These are phyloP conservation scores for Backusella mclennaniae DNA, from an alignment of 192 early-diverging fungal genomes.

Conservation along the genomic window DNA sequence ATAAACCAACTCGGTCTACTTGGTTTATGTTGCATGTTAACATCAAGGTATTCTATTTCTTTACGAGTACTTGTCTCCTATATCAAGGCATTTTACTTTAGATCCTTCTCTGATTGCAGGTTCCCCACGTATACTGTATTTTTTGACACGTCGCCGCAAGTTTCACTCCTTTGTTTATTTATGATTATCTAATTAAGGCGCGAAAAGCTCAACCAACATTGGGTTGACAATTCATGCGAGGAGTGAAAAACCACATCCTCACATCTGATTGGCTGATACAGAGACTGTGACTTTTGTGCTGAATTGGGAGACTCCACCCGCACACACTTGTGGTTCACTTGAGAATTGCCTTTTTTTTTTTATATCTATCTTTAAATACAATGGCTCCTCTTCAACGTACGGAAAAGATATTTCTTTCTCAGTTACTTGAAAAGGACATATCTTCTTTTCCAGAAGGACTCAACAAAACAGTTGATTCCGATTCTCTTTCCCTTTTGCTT, in stretches of 20 bases:
- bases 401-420: conserved; percentile 11
- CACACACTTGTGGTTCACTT: neutral
- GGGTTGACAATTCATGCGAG: neutral
- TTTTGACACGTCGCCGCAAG: no score
- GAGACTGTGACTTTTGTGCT: neutral
- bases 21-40: no score
- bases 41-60: no score
- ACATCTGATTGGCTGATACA: neutral
- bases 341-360: neutral
- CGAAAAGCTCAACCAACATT: neutral
- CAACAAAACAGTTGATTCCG: neutral
- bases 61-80: no score
- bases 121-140: no score
- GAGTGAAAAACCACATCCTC: neutral
- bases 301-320: neutral
- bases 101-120: no score
- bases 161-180: no score
- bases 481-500: conserved; percentile 7
- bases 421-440: neutral
- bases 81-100: no score
- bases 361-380: neutral
- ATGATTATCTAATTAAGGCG: neutral
- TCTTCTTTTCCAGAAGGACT: neutral
- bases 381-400: conserved; percentile 11
- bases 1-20: no score